Base-by-base conservation (phyloP, 768 basidiomycete species). In the Clathrus columnatus region DNA sequence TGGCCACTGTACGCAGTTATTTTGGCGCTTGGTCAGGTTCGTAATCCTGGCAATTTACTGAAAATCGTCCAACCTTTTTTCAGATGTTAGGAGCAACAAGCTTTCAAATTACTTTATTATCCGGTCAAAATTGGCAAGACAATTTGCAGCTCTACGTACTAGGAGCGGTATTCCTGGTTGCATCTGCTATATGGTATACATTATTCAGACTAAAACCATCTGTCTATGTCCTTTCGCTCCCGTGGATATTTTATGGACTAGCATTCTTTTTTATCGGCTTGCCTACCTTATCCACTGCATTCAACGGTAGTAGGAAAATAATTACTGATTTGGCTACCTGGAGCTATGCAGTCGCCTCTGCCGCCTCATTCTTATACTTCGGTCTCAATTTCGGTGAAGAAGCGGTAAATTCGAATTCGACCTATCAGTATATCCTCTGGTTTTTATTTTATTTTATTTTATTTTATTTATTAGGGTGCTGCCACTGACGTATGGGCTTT, bases 381-480 rank as follows among this genome's bases (percentile, higher is more conserved):
- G 93, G 92, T 64, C 77, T 94, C 59, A 96, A 96, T 70, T 96
- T 96, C 67, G 93, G 93, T 68, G 93, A 96, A 73, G 93, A 95
- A 77, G 93, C 92, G 17, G 87, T 87, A 69, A 49, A 76, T 72
- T 41, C 41, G 6, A 53, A 10, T 45, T 29, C 47, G 16, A 17
- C 21, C 11, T 47, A 30, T 41, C 10, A 10, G 23, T 11, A 14
- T 28, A 20, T 27, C 17, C 2, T 41, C 5, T n/a, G 20, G 47
- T n/a, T 27, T n/a, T n/a, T n/a, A n/a, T n/a, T n/a, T n/a, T n/a
- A n/a, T n/a, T n/a, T n/a, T n/a, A n/a, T 28, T 59, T 30, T 21
- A 26, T 36, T n/a, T 23, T 36, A 43, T 11, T 27, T n/a, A n/a
- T 41, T 62, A 88, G 82, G 92, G 93, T 63, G 91, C 93, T 53